These are phyloP conservation scores for Citrus maxima DNA, from an alignment of 345 rosid genomes.

Conservation along the genomic window DNA sequence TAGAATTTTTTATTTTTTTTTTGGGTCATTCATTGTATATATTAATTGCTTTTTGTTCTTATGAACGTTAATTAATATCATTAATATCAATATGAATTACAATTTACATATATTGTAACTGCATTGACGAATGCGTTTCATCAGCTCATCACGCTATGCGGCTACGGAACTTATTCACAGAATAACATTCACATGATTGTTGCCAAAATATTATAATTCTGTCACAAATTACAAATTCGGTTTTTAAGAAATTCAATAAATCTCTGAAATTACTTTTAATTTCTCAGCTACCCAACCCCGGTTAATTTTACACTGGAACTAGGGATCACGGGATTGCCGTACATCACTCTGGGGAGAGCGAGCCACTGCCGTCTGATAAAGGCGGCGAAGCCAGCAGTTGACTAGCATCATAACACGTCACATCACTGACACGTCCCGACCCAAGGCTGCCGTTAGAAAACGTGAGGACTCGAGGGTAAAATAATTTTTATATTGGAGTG, in stretches of 20 bases:
- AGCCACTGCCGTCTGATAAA: slow-evolving; percentile 23
- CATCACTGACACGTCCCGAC: neutral
- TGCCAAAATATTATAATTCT: neutral
- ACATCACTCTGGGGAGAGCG: neutral
- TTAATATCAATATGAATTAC: neutral
- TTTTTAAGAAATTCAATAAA: neutral
- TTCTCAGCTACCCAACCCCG: neutral
- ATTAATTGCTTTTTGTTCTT: no score
- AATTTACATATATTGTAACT: neutral
- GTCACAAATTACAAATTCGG: neutral
- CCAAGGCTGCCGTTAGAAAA: neutral
- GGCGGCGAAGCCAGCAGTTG: slow-evolving; percentile 14
- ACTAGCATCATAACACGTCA: slow-evolving; percentile 13
- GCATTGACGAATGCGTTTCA: neutral
- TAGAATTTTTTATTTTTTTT: no score
- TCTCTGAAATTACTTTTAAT: neutral
- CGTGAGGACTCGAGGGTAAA: neutral
- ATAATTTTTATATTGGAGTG: neutral
- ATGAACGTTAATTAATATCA: no score
- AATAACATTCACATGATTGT: neutral
- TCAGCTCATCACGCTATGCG: neutral
- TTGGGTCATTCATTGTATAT: no score
- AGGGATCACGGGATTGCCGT: slow-evolving; percentile 10
- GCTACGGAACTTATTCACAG: neutral
- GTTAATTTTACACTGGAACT: neutral